Base-by-base conservation (phyloP, 2,329 filamentous ascomycete genomes). In the Graphiopsis chlorocephala region DNA sequence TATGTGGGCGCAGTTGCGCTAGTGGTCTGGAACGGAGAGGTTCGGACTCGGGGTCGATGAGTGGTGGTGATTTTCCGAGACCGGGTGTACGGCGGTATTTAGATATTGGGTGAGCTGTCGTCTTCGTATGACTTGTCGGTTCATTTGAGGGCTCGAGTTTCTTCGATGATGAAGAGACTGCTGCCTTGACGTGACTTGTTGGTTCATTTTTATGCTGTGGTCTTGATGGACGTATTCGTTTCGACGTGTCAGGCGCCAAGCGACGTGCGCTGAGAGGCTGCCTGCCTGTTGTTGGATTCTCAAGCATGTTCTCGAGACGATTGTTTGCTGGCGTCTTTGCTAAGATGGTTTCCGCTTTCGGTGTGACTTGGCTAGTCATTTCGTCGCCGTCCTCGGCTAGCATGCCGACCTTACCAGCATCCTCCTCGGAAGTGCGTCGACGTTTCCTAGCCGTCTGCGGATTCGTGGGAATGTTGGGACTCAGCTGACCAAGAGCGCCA, bases 11-110 rank as follows among this genome's bases (percentile, higher is more conserved):
- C 14, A 96, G 82, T 35, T 84, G 79, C 0, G 82, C 78, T 3
- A 87, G 68, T 0, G 87, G 84, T 59, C 83, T 86, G 11, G 81
- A 75, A 57, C 92, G 86, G 17, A 91, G 81, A 1, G 81, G 80
- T 65, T 78, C 78, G 20, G 79, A 73, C 50, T 79, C 71, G 3
- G 74, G 73, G 23, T 64, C 53, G 7, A 68, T 61, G 26, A 71
- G 65, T 23, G 70, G 68, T 28, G 70, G 72, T 8, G 72, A 68
- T 10, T 68, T 52, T 52, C 67, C 66, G 35, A 65, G 20, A 14
- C 62, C 47, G 11, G 20, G 48, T 50, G 62, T 61, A 12, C 57
- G 23, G 38, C 8, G 33, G 25, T 25, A 26, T 52, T 10, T 38
- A 1, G 42, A 31, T 23, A 26, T 53, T n/a, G 26, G n/a, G 23